Evolutionary conservation across 2,329 filamentous ascomycete genomes (phyloP), one percentile per base, ranked within the genome.

Genomic region (Hypoxylon sp.): DNA sequence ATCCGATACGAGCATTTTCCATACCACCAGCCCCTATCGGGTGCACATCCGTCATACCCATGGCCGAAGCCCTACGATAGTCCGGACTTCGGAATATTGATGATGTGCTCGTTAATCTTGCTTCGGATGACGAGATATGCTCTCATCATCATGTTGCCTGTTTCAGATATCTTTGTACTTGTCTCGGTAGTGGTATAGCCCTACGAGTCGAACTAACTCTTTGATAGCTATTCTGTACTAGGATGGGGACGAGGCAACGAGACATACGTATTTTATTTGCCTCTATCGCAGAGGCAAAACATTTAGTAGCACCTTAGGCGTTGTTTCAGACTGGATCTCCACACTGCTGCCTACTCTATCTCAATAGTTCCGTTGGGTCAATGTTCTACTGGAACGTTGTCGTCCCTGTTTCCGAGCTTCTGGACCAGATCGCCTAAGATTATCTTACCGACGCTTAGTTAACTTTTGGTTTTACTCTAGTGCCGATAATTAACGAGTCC

Each of bases 261-360:
- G 7, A 48, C 50, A 58, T 43, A 62, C 61, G 61, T 68, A 57
- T 53, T 53, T 25, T 53, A 41, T 65, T 68, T 19, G 65, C 65
- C 65, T 53, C 65, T 55, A 58, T 62, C 41, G n/a, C 13, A 59
- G 38, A n/a, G 32, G n/a, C 34, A 23, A 36, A 13, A 14, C 10
- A 25, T 17, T 13, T 48, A 19, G 65, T 64, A 46, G 49, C 55
- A 38, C 53, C 25, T 10, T n/a, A 19, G 50, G 50, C 19, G 48
- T 19, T 28, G 30, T 10, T 34, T 52, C 46, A 41, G 36, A n/a
- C 21, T 57, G 10, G 55, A 49, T 7, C 5, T 7, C 48, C 41
- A 17, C 25, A 21, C 30, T 60, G 45, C 43, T 56, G 28, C 34
- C 34, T 56, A 28, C 43, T 21, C 7, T 14, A 30, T 38, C 30